Conservation (phyloP, 2,329 filamentous ascomycete genomes). For the Xylariaceae sp. region DNA sequence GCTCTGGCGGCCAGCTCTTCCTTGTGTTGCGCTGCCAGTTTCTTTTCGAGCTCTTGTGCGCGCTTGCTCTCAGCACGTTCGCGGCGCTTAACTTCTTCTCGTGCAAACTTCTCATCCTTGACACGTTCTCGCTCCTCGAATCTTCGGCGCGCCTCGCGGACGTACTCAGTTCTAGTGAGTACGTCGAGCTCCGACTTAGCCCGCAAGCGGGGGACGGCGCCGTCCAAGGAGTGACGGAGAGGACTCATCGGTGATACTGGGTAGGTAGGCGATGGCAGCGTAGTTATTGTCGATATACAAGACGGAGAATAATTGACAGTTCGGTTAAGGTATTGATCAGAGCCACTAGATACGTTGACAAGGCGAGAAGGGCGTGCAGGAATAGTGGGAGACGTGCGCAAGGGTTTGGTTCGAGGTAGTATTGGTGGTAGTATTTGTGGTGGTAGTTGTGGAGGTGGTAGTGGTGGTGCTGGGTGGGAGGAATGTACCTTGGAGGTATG, state of each 20-base stretch:
- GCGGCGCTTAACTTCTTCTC: constrained; percentile 51
- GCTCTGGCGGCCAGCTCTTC: constrained; percentile 39
- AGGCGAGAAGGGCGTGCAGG: constrained; percentile 35
- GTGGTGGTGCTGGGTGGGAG: constrained; percentile 6
- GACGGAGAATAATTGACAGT: constrained; percentile 35
- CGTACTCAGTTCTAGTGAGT: constrained; percentile 48
- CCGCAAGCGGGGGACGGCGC: constrained; percentile 51
- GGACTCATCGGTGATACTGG: constrained; percentile 43
- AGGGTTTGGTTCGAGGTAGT: constrained; percentile 36
- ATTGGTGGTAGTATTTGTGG: constrained; percentile 19
- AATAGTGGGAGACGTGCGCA: constrained; percentile 30
- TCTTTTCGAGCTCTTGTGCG: constrained; percentile 46
- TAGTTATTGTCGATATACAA: constrained; percentile 22
- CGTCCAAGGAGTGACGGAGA: constrained; percentile 54
- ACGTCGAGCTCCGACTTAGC: constrained; percentile 56
- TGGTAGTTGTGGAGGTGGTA: constrained; percentile 18
- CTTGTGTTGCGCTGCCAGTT: constrained; percentile 40
- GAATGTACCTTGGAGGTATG: constrained; percentile 33
- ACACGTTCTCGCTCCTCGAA: constrained; percentile 56
- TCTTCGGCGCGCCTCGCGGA: constrained; percentile 56
- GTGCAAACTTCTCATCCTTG: constrained; percentile 58
- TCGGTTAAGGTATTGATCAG: constrained; percentile 42
- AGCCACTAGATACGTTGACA: constrained; percentile 42
- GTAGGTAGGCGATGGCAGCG: constrained; percentile 32
- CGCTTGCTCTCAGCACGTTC: constrained; percentile 55